Conservation (phyloP, 352 stramenopile species). For the Phytophthora pistaciae region DNA sequence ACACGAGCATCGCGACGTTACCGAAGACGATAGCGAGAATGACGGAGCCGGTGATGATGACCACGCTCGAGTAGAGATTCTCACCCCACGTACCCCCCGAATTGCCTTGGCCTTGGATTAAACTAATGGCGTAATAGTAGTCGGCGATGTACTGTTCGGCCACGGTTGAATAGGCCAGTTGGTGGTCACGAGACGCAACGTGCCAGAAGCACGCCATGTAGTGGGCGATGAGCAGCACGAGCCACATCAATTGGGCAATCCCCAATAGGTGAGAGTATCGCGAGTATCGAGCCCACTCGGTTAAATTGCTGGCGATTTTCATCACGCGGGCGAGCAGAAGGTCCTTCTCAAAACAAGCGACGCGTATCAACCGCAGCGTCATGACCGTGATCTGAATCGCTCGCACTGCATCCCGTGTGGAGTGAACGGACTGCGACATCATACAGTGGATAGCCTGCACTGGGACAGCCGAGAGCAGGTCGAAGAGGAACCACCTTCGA, state of each 20-base stretch:
- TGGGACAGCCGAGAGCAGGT: slow-evolving; percentile 21
- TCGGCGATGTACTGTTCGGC: slow-evolving; percentile 43
- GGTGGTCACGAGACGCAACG: slow-evolving; percentile 15
- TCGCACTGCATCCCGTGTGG: neutral
- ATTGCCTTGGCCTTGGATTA: slow-evolving; percentile 64
- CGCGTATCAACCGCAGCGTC: slow-evolving; percentile 18
- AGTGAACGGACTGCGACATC: neutral
- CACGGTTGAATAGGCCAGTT: neutral
- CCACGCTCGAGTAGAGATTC: slow-evolving; percentile 42
- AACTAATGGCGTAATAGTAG: slow-evolving; percentile 41
- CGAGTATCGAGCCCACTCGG: slow-evolving; percentile 38
- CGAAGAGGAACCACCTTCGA: slow-evolving; percentile 11
- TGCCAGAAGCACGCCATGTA: slow-evolving; percentile 60
- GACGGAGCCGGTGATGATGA: slow-evolving; percentile 55
- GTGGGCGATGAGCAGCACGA: slow-evolving; percentile 52
- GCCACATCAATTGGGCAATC: slow-evolving; percentile 40
- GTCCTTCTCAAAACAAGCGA: slow-evolving; percentile 18
- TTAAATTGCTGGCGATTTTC: slow-evolving; percentile 32
- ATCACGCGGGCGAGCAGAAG: slow-evolving; percentile 14
- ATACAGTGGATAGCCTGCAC: neutral
- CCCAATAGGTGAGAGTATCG: slow-evolving; percentile 41
- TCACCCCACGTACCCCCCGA: slow-evolving; percentile 17
- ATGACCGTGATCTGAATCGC: slow-evolving; percentile 21
- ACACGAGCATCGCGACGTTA: slow-evolving; percentile 61
- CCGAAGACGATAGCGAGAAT: slow-evolving; percentile 66